Evolutionary conservation across 2,329 filamentous ascomycete genomes (phyloP).

Genomic region (Ilyonectria destructans): DNA sequence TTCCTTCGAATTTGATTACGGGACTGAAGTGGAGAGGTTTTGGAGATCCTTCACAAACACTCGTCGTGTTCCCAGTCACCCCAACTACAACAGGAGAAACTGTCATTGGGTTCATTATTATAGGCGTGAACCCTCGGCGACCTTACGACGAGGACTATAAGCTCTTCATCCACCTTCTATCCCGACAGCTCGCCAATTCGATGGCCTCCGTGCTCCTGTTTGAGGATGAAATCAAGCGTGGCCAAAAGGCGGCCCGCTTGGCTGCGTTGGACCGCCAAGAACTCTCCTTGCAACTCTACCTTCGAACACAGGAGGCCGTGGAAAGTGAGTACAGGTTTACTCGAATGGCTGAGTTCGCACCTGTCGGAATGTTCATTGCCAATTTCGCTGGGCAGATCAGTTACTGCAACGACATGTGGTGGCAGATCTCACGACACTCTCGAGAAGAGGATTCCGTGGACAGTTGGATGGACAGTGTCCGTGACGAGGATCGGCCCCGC

Average conservation of each 20-base stretch:
- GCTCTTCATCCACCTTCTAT: constrained; percentile 82
- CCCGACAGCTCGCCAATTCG: constrained; percentile 83
- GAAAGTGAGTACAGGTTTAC: constrained; percentile 86
- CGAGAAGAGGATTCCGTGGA: constrained; percentile 72
- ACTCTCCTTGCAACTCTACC: constrained; percentile 81
- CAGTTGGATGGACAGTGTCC: constrained; percentile 82
- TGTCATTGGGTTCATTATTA: constrained; percentile 83
- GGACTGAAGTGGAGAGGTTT: constrained; percentile 81
- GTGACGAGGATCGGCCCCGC: constrained; percentile 74
- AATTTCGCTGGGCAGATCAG: constrained; percentile 79
- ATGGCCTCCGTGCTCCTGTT: constrained; percentile 87
- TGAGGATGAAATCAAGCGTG: constrained; percentile 85
- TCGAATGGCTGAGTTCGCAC: constrained; percentile 87
- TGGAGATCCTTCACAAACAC: constrained; percentile 77
- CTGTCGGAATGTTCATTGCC: constrained; percentile 90
- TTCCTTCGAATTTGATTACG: constrained; percentile 76
- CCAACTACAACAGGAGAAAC: constrained; percentile 80
- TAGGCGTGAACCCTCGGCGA: constrained; percentile 84
- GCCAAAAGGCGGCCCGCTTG: constrained; percentile 80
- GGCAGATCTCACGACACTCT: constrained; percentile 79
- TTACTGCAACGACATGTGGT: constrained; percentile 88
- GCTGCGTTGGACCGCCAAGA: constrained; percentile 85
- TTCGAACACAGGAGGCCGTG: constrained; percentile 74
- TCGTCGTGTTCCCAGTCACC: constrained; percentile 85
- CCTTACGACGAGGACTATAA: constrained; percentile 88